Percentiles rank a stretch among this genome's conserved stretches.
Conservation (phyloP, 2,329 filamentous ascomycete species). For the Plenodomus biglobosus region DNA sequence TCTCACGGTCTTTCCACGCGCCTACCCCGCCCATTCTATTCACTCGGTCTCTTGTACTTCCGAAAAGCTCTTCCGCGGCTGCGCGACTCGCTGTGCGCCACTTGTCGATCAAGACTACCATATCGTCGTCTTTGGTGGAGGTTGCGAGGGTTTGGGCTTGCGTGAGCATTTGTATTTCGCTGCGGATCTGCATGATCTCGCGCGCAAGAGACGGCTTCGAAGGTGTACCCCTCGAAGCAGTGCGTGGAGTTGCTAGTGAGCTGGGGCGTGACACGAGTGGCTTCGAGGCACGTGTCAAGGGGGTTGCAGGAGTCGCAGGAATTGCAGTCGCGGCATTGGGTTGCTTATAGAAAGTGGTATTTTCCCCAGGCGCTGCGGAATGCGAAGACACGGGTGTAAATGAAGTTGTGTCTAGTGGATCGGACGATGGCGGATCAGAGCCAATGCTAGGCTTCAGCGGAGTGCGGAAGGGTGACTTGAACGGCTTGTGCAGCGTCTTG, state of each 20-base stretch:
- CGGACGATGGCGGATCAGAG: slow-evolving; percentile 29
- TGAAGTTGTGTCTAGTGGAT: slow-evolving; percentile 20
- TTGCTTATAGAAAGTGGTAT: neutral
- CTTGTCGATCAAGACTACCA: slow-evolving; percentile 58
- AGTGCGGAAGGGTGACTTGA: slow-evolving; percentile 68
- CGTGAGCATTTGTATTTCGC: slow-evolving; percentile 45
- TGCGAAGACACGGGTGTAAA: neutral
- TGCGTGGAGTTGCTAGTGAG: slow-evolving; percentile 12
- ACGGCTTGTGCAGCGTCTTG: slow-evolving; percentile 66
- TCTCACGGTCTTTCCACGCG: slow-evolving; percentile 53
- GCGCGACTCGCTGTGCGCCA: slow-evolving; percentile 64
- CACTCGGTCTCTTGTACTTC: slow-evolving; percentile 60
- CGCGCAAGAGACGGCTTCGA: slow-evolving; percentile 32
- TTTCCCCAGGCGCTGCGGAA: neutral
- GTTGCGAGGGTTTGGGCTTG: slow-evolving; percentile 46
- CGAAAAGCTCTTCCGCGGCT: slow-evolving; percentile 70
- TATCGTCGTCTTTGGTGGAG: slow-evolving; percentile 53
- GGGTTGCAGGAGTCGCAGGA: slow-evolving; percentile 5
- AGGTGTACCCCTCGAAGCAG: slow-evolving; percentile 12
- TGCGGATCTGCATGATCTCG: slow-evolving; percentile 38
- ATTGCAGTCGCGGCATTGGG: neutral
- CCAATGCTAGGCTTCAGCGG: slow-evolving; percentile 35
- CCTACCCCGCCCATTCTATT: slow-evolving; percentile 64
- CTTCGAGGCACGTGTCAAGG: slow-evolving; percentile 11
- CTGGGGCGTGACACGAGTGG: slow-evolving; percentile 15